Evolutionary conservation across 2,329 filamentous ascomycete genomes (phyloP), one percentile per base, ranked within the genome.

Genomic region (Sarocladium brachiariae): DNA sequence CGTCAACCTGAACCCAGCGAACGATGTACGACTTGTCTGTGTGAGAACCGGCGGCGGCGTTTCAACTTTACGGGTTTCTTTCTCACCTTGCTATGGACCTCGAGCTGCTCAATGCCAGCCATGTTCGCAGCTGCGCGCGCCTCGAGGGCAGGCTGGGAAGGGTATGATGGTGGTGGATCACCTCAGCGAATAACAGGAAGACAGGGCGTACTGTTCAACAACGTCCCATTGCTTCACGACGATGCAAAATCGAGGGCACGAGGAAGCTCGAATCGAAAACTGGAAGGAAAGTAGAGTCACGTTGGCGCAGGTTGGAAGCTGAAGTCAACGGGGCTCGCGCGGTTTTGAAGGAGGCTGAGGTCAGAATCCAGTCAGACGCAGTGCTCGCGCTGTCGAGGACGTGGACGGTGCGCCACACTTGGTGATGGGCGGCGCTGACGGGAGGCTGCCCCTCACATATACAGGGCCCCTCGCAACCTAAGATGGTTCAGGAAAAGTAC

Each of bases 101-200:
- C 89, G 59, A 99, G 78, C 73, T 95, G 89, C 74, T 99, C 93
- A 76, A 97, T 95, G 64, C 88, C 89, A 53, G 89, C 90, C 91
- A 96, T 96, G 53, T 57, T 70, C 51, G 30, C 23, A 13, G 19
- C 33, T 31, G n/a, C 19, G 39, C 39, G 21, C 39, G 39, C 39
- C 6, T 23, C 39, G 39, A 4, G 3, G 39, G 39, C 39, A 39
- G n/a, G 23, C 10, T 4, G 23, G 21, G 39, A 43, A 24, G 21
- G 39, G 19, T 19, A 37, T 6, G 39, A 24, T 43, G 11, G 11
- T 25, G 39, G 21, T 43, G 21, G 39, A 43, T 25, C 39, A 21
- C 10, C 39, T 16, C n/a, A 16, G 18, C 3, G 8, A n/a, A 18
- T 11, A 23, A 23, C n/a, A 25, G 23, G 16, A 23, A 13, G 21